Conservation (phyloP, 495 filamentous ascomycete species). For the Hypoxylon subgilvum region DNA sequence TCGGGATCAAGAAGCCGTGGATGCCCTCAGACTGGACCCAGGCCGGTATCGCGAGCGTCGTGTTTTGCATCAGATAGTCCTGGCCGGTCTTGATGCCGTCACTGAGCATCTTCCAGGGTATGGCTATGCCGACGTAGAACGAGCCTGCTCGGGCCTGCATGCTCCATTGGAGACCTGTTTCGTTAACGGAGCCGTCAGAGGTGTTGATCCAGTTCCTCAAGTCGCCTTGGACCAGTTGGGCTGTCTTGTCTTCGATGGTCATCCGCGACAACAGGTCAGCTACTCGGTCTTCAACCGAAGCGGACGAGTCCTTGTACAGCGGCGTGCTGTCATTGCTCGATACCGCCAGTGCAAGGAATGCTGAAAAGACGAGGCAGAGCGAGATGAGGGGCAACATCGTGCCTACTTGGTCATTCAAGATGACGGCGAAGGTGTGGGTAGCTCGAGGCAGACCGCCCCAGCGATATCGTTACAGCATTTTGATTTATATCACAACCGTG, state of each 20-base stretch:
- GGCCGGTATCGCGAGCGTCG: slow-evolving; percentile 70
- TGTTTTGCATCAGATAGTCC: slow-evolving; percentile 68
- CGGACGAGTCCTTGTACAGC: slow-evolving; percentile 67
- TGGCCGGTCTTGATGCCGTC: slow-evolving; percentile 65
- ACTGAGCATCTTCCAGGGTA: slow-evolving; percentile 66
- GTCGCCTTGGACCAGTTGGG: slow-evolving; percentile 72
- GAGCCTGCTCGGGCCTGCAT: slow-evolving; percentile 66
- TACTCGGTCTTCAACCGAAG: slow-evolving; percentile 65
- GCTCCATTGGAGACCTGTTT: slow-evolving; percentile 66
- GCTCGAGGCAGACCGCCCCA: neutral
- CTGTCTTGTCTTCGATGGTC: slow-evolving; percentile 72
- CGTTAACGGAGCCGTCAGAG: slow-evolving; percentile 64
- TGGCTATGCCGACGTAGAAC: slow-evolving; percentile 73
- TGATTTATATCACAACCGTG: slow-evolving; percentile 13
- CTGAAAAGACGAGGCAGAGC: slow-evolving; percentile 7
- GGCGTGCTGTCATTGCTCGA: slow-evolving; percentile 18
- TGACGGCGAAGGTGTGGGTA: neutral
- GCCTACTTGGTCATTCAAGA: neutral
- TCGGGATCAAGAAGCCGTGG: slow-evolving; percentile 71
- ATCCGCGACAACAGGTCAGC: slow-evolving; percentile 69
- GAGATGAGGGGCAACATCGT: slow-evolving; percentile 12
- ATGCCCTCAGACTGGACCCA: slow-evolving; percentile 75
- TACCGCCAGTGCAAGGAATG: slow-evolving; percentile 4
- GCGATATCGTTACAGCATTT: neutral
- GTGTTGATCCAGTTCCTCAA: slow-evolving; percentile 73